Percentiles rank a stretch among this genome's conserved stretches.
phyloP scores from a whole-genome alignment of 2,329 filamentous ascomycete genomes.

The Fusarium abutilonis region DNA sequence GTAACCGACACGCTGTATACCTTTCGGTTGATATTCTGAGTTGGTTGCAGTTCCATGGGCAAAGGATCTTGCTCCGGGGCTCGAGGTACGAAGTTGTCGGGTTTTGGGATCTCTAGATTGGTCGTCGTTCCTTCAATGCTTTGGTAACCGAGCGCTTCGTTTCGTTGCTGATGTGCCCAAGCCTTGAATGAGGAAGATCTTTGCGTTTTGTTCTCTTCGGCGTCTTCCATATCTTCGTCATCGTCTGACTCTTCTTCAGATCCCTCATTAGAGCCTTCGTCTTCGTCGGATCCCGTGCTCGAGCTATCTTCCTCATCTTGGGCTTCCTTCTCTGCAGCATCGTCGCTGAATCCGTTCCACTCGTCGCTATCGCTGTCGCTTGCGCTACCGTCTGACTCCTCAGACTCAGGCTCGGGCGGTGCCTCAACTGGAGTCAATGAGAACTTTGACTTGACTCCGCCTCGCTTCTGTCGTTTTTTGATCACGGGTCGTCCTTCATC shows the following conservation, averaged over 20 bases:
- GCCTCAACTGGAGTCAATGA: conserved; percentile 56
- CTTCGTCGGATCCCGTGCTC: conserved; percentile 44
- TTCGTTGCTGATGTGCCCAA: conserved; percentile 89
- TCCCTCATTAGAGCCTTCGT: conserved; percentile 39
- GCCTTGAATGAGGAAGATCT: conserved; percentile 81
- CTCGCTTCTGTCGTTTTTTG: conserved; percentile 80
- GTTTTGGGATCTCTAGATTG: conserved; percentile 63
- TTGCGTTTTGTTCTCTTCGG: conserved; percentile 46
- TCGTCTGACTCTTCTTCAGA: conserved; percentile 48
- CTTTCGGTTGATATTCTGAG: conserved; percentile 70
- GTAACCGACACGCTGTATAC: conserved; percentile 78
- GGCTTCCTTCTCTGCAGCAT: conserved; percentile 49
- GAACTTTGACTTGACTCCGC: conserved; percentile 67
- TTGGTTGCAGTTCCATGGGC: conserved; percentile 71
- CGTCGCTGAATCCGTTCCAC: conserved; percentile 71
- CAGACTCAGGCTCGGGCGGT: conserved; percentile 43
- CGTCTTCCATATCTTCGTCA: conserved; percentile 47
- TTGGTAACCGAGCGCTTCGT: conserved; percentile 78
- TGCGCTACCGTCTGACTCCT: conserved; percentile 40
- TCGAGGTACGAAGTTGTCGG: conserved; percentile 72
- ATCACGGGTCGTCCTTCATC: conserved; percentile 83
- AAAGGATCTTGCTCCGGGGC: conserved; percentile 76
- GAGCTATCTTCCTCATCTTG: conserved; percentile 41
- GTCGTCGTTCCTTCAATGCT: conserved; percentile 57
- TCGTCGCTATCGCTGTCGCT: conserved; percentile 55